Evolutionary conservation across 495 filamentous ascomycete genomes (phyloP).

Genomic region (Tuber calosporum): DNA sequence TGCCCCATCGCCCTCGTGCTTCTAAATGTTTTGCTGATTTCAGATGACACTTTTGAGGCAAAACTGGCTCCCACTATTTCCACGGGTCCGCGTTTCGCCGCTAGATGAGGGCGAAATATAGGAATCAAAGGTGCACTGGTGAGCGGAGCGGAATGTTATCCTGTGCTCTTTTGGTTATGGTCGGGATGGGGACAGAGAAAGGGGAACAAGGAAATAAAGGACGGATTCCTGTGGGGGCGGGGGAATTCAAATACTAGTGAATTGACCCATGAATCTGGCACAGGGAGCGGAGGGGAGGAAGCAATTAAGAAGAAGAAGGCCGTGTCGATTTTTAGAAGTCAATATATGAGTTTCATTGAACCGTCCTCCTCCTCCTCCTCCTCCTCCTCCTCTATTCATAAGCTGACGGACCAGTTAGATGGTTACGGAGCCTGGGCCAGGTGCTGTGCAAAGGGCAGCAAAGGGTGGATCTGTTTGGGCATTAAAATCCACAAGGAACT

Average conservation of each 20-base stretch:
- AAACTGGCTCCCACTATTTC: conserved; percentile 30
- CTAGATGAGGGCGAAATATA: conserved; percentile 29
- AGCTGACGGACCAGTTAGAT: neutral
- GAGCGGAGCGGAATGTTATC: neutral
- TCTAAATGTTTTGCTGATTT: conserved; percentile 20
- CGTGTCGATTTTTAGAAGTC: conserved; percentile 5
- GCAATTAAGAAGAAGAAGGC: conserved; percentile 2
- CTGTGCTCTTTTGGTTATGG: neutral
- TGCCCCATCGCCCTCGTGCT: conserved; percentile 17
- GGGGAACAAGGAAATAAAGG: neutral
- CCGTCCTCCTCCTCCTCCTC: neutral
- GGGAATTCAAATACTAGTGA: neutral
- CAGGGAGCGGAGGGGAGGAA: neutral
- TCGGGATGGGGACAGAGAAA: neutral
- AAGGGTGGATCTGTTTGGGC: neutral
- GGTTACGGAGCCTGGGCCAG: neutral
- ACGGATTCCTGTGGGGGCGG: neutral
- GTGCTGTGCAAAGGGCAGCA: neutral
- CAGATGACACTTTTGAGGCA: conserved; percentile 11
- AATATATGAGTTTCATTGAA: conserved; percentile 5
- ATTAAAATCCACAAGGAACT: conserved; percentile 1
- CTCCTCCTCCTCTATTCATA: neutral
- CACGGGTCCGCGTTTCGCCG: conserved; percentile 29
- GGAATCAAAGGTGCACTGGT: conserved; percentile 9
- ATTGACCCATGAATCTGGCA: neutral